These are phyloP conservation scores for Sanghuangporus weigelae DNA, from an alignment of 1,284 basidiomycete species.

Conservation along the genomic window DNA sequence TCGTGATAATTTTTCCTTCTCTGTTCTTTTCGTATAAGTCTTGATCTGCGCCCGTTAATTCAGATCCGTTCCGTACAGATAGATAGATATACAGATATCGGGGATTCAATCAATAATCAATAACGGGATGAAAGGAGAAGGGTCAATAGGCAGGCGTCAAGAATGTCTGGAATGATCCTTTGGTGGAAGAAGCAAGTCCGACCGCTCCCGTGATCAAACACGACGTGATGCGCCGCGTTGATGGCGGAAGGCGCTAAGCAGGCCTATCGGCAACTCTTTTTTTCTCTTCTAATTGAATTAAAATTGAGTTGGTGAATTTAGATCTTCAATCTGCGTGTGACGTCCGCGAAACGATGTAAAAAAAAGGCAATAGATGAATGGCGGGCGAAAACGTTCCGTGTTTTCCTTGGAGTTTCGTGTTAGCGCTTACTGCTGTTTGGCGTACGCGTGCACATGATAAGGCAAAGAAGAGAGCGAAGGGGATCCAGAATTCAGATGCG, in stretches of 20 bases:
- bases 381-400: too few relatives aligned
- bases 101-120: background rate
- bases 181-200: background rate
- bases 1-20: too few relatives aligned
- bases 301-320: too few relatives aligned
- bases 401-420: too few relatives aligned
- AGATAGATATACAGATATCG: background rate
- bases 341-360: too few relatives aligned
- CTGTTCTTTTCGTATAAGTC: background rate
- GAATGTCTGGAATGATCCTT: background rate
- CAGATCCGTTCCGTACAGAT: background rate
- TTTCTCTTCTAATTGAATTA: too few relatives aligned
- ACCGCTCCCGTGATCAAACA: background rate
- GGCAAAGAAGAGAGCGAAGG: too few relatives aligned
- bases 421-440: too few relatives aligned
- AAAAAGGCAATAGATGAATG: too few relatives aligned
- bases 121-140: background rate
- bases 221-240: background rate
- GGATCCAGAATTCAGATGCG: too few relatives aligned
- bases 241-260: background rate
- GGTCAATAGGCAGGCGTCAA: background rate
- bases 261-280: background rate
- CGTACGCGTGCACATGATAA: too few relatives aligned
- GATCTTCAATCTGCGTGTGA: too few relatives aligned
- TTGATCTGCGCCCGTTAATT: background rate